These are phyloP conservation scores for Pythium diclinum DNA, from an alignment of 352 stramenopile species.

Conservation along the genomic window DNA sequence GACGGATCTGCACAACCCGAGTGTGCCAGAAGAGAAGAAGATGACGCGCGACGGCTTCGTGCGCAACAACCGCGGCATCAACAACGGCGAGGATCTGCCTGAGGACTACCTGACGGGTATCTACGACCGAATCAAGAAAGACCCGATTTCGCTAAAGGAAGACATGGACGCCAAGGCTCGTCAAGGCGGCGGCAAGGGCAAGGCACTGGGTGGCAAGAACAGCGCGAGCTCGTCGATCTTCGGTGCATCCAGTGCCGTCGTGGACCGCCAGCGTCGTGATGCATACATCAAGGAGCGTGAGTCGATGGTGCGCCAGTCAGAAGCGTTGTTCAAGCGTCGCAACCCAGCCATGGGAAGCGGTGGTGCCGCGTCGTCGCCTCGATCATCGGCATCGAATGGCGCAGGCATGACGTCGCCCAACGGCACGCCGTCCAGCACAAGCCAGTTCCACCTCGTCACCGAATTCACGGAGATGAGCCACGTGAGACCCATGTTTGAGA, in stretches of 20 bases:
- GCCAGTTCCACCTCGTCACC: slow-evolving; percentile 64
- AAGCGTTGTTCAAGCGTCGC: slow-evolving; percentile 73
- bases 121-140: slow-evolving; percentile 95
- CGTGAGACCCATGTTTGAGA: slow-evolving; percentile 98
- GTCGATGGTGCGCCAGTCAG: slow-evolving; percentile 76
- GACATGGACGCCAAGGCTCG: slow-evolving; percentile 83
- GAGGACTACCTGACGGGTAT: slow-evolving; percentile 93
- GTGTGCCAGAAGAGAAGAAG: slow-evolving; percentile 93
- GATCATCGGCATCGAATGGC: slow-evolving; percentile 5
- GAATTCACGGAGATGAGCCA: slow-evolving; percentile 70
- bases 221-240: slow-evolving; percentile 52
- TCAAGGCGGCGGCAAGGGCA: slow-evolving; percentile 18
- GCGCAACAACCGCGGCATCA: slow-evolving; percentile 97
- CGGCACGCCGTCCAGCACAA: not conserved
- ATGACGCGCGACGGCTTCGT: slow-evolving; percentile 98
- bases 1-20: slow-evolving; percentile 99
- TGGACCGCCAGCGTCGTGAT: slow-evolving; percentile 69
- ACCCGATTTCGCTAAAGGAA: slow-evolving; percentile 96
- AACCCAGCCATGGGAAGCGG: slow-evolving; percentile 29
- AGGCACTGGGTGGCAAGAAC: slow-evolving; percentile 27
- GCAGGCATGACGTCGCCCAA: not conserved
- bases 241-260: slow-evolving; percentile 49
- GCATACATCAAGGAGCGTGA: slow-evolving; percentile 83
- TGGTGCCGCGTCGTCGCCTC: slow-evolving; percentile 18
- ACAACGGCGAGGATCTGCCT: slow-evolving; percentile 94